A percentile compares a stretch with the other conserved stretches of the same genome.
Evolutionary conservation across 495 filamentous ascomycete species (phyloP).

Genomic region (Neurospora tetrasperma): DNA sequence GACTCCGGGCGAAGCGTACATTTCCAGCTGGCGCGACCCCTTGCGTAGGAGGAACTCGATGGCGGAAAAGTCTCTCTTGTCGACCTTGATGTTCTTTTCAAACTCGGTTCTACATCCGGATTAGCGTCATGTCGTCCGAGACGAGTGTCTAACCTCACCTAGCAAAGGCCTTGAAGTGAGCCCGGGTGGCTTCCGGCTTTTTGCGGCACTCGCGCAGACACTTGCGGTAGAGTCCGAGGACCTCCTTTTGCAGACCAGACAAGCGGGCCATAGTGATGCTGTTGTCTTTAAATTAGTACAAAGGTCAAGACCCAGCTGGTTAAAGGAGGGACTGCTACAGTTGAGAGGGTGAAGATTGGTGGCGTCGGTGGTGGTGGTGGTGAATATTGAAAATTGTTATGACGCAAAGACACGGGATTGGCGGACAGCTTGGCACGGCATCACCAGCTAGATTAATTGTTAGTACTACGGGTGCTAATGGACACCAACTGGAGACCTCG

Average conservation of each 20-base stretch:
- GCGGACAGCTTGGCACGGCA: neutral
- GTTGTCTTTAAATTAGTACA: neutral
- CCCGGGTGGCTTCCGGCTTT: constrained; percentile 52
- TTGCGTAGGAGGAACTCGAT: constrained; percentile 84
- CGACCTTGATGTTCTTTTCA: constrained; percentile 52
- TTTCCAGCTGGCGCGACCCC: constrained; percentile 75
- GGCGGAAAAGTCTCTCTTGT: constrained; percentile 80
- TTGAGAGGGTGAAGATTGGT: too few relatives aligned
- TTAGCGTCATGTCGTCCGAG: neutral
- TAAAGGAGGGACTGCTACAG: too few relatives aligned
- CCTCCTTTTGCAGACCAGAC: constrained; percentile 86
- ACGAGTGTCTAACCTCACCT: constrained; percentile 14
- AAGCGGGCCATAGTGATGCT: constrained; percentile 30
- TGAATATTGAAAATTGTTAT: neutral
- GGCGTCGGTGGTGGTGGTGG: too few relatives aligned
- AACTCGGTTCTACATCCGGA: constrained; percentile 57
- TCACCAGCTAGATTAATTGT: neutral
- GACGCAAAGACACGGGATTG: neutral
- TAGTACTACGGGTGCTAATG: too few relatives aligned
- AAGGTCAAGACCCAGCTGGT: too few relatives aligned
- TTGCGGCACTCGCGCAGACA: constrained; percentile 71
- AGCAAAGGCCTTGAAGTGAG: constrained; percentile 32
- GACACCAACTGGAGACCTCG: neutral
- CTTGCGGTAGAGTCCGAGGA: constrained; percentile 74
- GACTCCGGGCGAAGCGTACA: constrained; percentile 73